phyloP scores from a whole-genome alignment of 495 filamentous ascomycete species.

The Hypoxylon lienhwacheense region DNA sequence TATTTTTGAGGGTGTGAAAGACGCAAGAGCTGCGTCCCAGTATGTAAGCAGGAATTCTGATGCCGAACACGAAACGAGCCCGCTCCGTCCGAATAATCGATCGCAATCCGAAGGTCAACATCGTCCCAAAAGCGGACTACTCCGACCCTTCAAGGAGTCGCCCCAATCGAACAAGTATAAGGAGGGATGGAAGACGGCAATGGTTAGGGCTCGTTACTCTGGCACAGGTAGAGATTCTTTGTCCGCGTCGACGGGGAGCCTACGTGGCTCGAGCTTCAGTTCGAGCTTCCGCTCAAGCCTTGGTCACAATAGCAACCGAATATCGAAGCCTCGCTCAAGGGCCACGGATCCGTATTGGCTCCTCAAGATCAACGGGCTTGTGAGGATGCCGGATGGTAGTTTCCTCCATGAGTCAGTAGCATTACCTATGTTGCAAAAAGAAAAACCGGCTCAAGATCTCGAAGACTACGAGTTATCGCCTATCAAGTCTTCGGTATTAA shows the following conservation, averaged over 20 bases:
- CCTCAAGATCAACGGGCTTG: slow-evolving; percentile 44
- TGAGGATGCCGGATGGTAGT: slow-evolving; percentile 47
- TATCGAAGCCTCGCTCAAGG: slow-evolving; percentile 33
- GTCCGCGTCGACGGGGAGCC: slow-evolving; percentile 35
- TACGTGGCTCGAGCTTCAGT: slow-evolving; percentile 37
- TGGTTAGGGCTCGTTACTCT: slow-evolving; percentile 25
- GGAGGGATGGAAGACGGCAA: slow-evolving; percentile 36
- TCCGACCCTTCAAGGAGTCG: slow-evolving; percentile 27
- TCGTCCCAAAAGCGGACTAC: slow-evolving; percentile 30
- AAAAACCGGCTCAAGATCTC: slow-evolving; percentile 32
- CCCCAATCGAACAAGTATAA: slow-evolving; percentile 25
- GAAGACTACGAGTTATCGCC: slow-evolving; percentile 35
- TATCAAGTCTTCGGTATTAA: slow-evolving; percentile 13
- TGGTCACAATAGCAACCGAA: slow-evolving; percentile 28
- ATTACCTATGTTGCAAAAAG: slow-evolving; percentile 33
- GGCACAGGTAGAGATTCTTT: slow-evolving; percentile 23
- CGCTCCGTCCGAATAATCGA: slow-evolving; percentile 11
- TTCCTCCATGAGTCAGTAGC: slow-evolving; percentile 50
- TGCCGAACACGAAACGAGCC: neutral
- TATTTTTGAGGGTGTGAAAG: slow-evolving; percentile 43
- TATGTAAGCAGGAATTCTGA: slow-evolving; percentile 30
- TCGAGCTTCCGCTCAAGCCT: slow-evolving; percentile 40
- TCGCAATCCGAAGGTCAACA: slow-evolving; percentile 31
- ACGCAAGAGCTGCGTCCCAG: slow-evolving; percentile 41
- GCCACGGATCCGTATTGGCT: slow-evolving; percentile 44